phyloP scores from a whole-genome alignment of 805 yeast species.

The Candida awuae region DNA sequence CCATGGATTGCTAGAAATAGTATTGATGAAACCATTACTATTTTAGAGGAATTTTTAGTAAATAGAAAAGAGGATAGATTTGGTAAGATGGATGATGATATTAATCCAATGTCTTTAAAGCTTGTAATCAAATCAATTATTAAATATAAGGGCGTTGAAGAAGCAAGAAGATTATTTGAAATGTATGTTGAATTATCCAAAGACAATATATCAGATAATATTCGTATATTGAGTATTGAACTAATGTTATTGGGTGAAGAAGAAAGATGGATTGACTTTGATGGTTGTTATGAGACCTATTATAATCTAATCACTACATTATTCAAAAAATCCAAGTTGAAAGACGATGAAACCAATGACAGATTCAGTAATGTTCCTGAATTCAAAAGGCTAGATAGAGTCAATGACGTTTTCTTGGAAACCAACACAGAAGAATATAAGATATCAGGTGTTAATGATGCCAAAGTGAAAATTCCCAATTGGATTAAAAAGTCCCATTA shows the following conservation, averaged over 20 bases:
- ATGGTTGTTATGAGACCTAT: conserved; percentile 22
- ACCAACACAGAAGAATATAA: conserved; percentile 13
- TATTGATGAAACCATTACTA: conserved; percentile 14
- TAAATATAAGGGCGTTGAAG: conserved; percentile 14
- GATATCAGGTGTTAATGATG: conserved; percentile 4
- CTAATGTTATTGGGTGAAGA: conserved; percentile 26
- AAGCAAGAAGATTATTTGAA: conserved; percentile 25
- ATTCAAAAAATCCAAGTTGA: conserved; percentile 13
- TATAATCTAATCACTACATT: conserved; percentile 13
- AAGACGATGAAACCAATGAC: background rate
- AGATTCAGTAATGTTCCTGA: conserved; percentile 3
- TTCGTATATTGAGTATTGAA: conserved; percentile 23
- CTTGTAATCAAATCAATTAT: conserved; percentile 16
- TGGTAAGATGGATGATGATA: conserved; percentile 20
- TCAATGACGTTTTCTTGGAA: conserved; percentile 4
- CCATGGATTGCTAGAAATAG: conserved; percentile 13
- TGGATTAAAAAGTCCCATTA: conserved; percentile 22
- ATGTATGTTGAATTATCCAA: conserved; percentile 20
- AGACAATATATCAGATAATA: conserved; percentile 21
- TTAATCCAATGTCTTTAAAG: conserved; percentile 22
- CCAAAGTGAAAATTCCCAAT: conserved; percentile 16
- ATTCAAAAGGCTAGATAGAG: conserved; percentile 7
- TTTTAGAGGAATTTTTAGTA: conserved; percentile 20
- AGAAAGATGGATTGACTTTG: conserved; percentile 27
- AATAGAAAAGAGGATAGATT: conserved; percentile 16